phyloP scores from a whole-genome alignment of 1,284 basidiomycete genomes.

The Sphaerobolus stellatus region DNA sequence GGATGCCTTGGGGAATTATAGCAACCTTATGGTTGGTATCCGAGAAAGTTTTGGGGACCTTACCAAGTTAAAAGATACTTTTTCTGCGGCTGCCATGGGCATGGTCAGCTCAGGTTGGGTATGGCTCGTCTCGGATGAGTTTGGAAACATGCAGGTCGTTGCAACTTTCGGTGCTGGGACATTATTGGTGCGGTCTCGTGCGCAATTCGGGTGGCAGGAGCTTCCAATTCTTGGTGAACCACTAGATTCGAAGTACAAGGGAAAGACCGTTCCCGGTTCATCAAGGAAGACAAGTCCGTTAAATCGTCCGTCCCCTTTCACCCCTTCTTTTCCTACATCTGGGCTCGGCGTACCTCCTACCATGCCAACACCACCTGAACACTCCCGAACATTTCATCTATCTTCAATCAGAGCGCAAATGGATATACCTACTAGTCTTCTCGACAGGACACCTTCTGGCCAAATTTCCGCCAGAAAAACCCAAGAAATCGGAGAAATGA shows the following conservation, averaged over 20 bases:
- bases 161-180: constrained; percentile 92
- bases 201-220: constrained; percentile 13
- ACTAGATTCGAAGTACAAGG: background rate
- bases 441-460: no score
- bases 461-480: background rate
- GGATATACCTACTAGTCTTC: background rate
- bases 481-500: constrained; percentile 45
- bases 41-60: constrained; percentile 60
- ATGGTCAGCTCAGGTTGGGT: constrained; percentile 85
- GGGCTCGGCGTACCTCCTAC: no score
- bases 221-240: constrained; percentile 8
- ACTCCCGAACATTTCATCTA: background rate
- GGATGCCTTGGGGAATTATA: background rate
- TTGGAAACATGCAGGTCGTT: constrained; percentile 66
- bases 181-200: constrained; percentile 70
- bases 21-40: constrained; percentile 34
- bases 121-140: constrained; percentile 78
- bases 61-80: constrained; percentile 69
- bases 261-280: background rate
- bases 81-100: constrained; percentile 75
- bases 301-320: background rate
- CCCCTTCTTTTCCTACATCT: background rate
- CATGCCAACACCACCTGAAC: background rate
- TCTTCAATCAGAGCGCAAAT: background rate
- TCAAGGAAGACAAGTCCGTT: background rate